phyloP scores from a whole-genome alignment of 2,329 filamentous ascomycete genomes.

The Septoria linicola region DNA sequence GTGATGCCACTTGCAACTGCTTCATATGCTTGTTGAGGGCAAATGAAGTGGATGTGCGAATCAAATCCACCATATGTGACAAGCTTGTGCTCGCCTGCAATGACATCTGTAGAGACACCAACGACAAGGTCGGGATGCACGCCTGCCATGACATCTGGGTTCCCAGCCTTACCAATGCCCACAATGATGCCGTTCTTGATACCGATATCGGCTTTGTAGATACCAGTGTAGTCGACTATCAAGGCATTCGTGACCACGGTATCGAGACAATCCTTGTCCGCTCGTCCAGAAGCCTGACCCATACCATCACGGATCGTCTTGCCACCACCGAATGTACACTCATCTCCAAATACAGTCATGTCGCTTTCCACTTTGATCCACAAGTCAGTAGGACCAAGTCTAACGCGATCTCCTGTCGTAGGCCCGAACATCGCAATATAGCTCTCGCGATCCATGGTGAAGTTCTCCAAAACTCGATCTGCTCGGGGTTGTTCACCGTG shows the following conservation, averaged over 20 bases:
- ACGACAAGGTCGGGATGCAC: slow-evolving; percentile 76
- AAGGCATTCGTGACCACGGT: slow-evolving; percentile 86
- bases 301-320: slow-evolving; percentile 94
- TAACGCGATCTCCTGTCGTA: slow-evolving; percentile 80
- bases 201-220: slow-evolving; percentile 95
- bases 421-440: slow-evolving; percentile 92
- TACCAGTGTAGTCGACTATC: slow-evolving; percentile 86
- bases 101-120: slow-evolving; percentile 85
- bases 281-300: slow-evolving; percentile 81
- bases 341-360: slow-evolving; percentile 80
- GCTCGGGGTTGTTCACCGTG: slow-evolving; percentile 67
- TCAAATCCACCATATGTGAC: slow-evolving; percentile 88
- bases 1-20: slow-evolving; percentile 83
- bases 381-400: slow-evolving; percentile 78
- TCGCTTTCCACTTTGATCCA: slow-evolving; percentile 92
- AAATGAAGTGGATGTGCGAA: slow-evolving; percentile 91
- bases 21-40: slow-evolving; percentile 85
- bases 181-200: slow-evolving; percentile 84
- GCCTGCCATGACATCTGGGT: slow-evolving; percentile 94
- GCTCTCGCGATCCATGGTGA: slow-evolving; percentile 71
- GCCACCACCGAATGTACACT: slow-evolving; percentile 92
- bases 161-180: slow-evolving; percentile 90
- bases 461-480: slow-evolving; percentile 57
- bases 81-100: slow-evolving; percentile 87
- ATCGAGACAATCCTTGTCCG: slow-evolving; percentile 72